These are phyloP conservation scores for Xerocomus brunneocitrinus DNA, from an alignment of 768 basidiomycete species.

Conservation along the genomic window DNA sequence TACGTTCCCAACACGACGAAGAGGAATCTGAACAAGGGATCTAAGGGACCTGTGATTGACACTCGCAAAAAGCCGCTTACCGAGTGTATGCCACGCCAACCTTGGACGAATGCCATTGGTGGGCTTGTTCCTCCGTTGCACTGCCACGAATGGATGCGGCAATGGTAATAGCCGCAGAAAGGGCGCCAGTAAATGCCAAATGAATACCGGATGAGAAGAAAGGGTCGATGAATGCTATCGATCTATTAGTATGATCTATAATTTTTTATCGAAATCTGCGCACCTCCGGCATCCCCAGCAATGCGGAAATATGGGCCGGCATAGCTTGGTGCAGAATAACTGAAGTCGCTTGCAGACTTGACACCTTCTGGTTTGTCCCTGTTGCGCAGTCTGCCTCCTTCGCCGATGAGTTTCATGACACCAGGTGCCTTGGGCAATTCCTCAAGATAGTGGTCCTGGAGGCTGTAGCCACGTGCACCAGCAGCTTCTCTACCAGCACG, in stretches of 20 bases:
- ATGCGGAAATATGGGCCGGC: not conserved
- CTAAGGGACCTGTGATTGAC: not conserved
- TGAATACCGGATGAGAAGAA: conserved; percentile 1
- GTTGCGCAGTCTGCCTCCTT: not conserved
- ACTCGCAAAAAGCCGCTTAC: not conserved
- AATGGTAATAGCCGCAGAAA: not conserved
- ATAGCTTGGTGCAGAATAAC: not conserved
- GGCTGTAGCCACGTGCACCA: not conserved
- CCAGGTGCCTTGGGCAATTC: not conserved
- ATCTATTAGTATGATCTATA: not conserved
- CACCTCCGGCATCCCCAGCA: not conserved
- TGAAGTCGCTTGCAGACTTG: not conserved
- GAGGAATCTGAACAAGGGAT: not conserved
- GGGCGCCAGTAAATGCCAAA: not conserved
- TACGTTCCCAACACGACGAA: conserved; percentile 6
- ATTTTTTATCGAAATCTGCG: not conserved
- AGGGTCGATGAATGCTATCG: conserved; percentile 1
- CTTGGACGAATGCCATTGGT: conserved; percentile 10
- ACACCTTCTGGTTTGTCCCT: not conserved
- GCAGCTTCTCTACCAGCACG: not conserved
- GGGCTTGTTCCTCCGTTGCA: not conserved
- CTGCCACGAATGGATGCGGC: not conserved
- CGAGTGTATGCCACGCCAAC: conserved; percentile 6
- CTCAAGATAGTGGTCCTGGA: not conserved
- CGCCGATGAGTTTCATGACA: not conserved